A percentile compares a stretch with the other conserved stretches of the same genome.
Evolutionary conservation across 257 asterid genomes (phyloP).

Genomic region (Plantago elongata): DNA sequence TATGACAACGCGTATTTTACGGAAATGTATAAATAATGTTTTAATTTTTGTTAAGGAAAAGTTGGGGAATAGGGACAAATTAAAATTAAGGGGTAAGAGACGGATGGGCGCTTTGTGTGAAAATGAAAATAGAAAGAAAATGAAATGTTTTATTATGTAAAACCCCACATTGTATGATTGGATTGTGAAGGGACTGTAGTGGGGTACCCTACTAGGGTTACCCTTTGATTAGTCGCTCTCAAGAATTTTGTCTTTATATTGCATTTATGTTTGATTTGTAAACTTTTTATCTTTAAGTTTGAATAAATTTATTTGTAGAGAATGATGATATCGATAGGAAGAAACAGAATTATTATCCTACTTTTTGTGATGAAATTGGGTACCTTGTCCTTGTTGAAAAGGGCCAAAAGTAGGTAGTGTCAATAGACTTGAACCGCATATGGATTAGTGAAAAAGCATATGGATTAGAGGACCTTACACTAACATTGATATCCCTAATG

Average conservation of each 20-base stretch:
- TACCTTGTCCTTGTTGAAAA: constrained; percentile 5
- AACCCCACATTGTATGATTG: constrained; percentile 35
- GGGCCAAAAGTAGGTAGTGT: constrained; percentile 16
- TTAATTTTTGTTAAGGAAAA: neutral
- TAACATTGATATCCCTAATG: neutral
- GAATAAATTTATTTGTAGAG: constrained; percentile 25
- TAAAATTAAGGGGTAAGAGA: constrained; percentile 26
- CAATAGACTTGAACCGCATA: neutral
- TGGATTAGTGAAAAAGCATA: neutral
- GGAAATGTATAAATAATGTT: constrained; percentile 26
- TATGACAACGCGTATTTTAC: neutral
- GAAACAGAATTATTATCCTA: constrained; percentile 25
- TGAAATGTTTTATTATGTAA: constrained; percentile 12
- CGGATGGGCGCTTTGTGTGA: constrained; percentile 48
- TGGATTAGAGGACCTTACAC: neutral
- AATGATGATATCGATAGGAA: constrained; percentile 22
- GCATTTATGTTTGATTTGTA: constrained; percentile 9
- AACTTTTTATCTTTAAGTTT: neutral
- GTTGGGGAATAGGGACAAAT: constrained; percentile 4
- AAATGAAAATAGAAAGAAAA: constrained; percentile 8
- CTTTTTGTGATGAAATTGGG: constrained; percentile 17
- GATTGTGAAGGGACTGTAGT: constrained; percentile 25
- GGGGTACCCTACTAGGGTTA: constrained; percentile 6
- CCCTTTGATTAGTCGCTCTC: constrained; percentile 17
- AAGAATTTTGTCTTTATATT: constrained; percentile 25